A percentile compares a stretch with the other conserved stretches of the same genome.
Conservation (phyloP, 192 early-diverging fungal species). For the Glomus cerebriforme region DNA sequence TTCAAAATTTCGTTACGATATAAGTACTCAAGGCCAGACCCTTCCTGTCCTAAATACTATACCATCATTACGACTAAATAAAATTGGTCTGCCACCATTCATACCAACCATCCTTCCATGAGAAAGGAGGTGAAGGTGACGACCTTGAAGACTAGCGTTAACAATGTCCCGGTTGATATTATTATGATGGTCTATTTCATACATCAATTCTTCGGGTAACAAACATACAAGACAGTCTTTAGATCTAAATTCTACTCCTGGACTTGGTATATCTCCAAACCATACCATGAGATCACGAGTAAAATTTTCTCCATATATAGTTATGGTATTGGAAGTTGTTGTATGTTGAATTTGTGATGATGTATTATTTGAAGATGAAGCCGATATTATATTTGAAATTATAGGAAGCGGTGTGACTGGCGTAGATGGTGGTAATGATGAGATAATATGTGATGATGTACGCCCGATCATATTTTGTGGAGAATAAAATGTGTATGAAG, state of each 20-base stretch:
- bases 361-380: conserved; percentile 24
- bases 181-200: conserved; percentile 30
- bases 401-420: conserved; percentile 23
- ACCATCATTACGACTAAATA: conserved; percentile 44
- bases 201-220: conserved; percentile 47
- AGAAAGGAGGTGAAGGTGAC: conserved; percentile 1
- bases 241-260: conserved; percentile 49
- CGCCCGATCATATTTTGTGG: conserved; percentile 42
- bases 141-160: conserved; percentile 4
- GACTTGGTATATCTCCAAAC: conserved; percentile 67
- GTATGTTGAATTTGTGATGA: conserved; percentile 13
- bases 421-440: conserved; percentile 20
- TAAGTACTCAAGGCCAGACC: conserved; percentile 36
- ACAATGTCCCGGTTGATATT: conserved; percentile 30
- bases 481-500: conserved; percentile 56
- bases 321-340: conserved; percentile 44
- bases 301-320: conserved; percentile 72
- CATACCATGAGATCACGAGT: conserved; percentile 67
- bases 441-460: conserved; percentile 32
- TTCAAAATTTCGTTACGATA: no score
- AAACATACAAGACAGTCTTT: conserved; percentile 47
- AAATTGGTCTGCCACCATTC: conserved; percentile 26
- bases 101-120: not conserved
- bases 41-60: conserved; percentile 43
- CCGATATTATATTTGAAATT: conserved; percentile 8